Evolutionary conservation across 2,329 filamentous ascomycete genomes (phyloP), one percentile per base, ranked within the genome.

Genomic region (Fusarium sp.): DNA sequence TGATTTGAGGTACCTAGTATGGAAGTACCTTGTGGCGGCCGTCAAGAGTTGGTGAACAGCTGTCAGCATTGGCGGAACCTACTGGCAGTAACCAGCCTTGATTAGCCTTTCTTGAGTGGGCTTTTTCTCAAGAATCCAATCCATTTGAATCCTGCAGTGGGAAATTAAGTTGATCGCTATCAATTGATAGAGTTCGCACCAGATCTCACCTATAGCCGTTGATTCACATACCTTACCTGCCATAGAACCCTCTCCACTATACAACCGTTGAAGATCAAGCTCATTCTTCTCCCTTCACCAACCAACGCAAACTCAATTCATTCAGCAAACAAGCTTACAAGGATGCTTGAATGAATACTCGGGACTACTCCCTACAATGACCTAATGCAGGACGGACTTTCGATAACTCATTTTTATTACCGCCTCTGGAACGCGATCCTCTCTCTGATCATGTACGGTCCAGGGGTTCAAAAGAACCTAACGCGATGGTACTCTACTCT

Each of bases 21-120:
- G 5, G 37, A 63, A 49, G 68, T 70, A 61, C 44, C 37, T 50
- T 15, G 55, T 53, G 42, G 48, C 33, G 55, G 56, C 55, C 69
- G 60, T 60, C 64, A 61, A 71, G 45, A 60, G 58, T 71, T 71
- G 66, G 69, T 62, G 60, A 72, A 69, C 69, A 62, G 70, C 64
- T 66, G 69, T 72, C 69, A 71, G 69, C 69, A 66, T 72, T 71
- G 69, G 69, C 69, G 49, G 61, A 65, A 58, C 42, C 57, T 44
- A 32, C 60, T 46, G 41, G 40, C 38, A 38, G 18, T 15, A 32
- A 4, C 30, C 37, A 44, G 40, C n/a, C 38, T 65, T 40, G 32
- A 50, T 37, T 50, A 50, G 48, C 42, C n/a, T 30, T 44, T 26
- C 35, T 37, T 15, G 38, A 48, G 42, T 50, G 48, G 49, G 20